Evolutionary conservation across 139 green algal species (phyloP), one percentile per base, ranked within the genome.

Genomic region (Picochlorum sp.): DNA sequence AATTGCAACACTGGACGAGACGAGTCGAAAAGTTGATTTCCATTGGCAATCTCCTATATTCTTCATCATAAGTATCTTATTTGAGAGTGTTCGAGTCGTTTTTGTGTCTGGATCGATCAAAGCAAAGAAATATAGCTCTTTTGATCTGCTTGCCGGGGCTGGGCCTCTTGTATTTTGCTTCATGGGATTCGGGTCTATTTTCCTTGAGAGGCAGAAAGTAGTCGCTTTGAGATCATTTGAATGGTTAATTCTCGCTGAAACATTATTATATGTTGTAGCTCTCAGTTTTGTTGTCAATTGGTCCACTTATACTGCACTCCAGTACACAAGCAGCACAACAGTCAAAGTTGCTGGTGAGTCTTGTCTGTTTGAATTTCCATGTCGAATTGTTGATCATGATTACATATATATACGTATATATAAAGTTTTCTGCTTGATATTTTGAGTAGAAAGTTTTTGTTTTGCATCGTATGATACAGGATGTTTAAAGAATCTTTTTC

Each of bases 401-500:
- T n/a, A 41, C 12, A 12, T 41, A 41, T 41, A 41, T 41, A 41
- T 41, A 12, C 9, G 35, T 9, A 18, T 9, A 18, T 9, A 16
- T n/a, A 16, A 13, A 44, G 18, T 44, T 13, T 44, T 20, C 18
- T 16, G 4, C 36, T 20, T n/a, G 36, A 44, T 13, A 20, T 8
- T 7, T 25, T 16, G 7, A 25, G 9, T 5, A 18, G 39, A 26
- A n/a, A 18, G 9, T 8, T 47, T 16, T 3, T 47, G 2, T 10
- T 47, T 12, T 44, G 36, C 0, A 26, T 10, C 9, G 39, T 47
- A 20, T 24, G 5, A 44, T 45, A n/a, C 24, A 43, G 59, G 67
- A 4, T 74, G 67, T 45, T 25, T 76, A 4, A 75, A 77, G 50
- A 77, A 77, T 53, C 58, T 40, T 13, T 33, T 56, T 32, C 50